Base-by-base conservation (phyloP, 371 early-diverging fungal genomes). In the Syncephalis fuscata region DNA sequence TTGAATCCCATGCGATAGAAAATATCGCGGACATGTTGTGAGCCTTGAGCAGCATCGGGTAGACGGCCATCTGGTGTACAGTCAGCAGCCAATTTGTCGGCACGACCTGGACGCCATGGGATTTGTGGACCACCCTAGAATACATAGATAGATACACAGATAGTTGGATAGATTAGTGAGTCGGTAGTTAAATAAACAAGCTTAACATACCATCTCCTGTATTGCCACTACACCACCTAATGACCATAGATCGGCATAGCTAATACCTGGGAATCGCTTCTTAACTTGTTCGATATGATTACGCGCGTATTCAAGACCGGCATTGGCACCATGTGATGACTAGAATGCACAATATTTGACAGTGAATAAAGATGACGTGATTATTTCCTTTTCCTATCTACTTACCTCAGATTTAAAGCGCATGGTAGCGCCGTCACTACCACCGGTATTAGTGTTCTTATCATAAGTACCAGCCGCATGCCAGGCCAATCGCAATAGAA, bases 1-100 rank as follows among this genome's bases (percentile, higher is more conserved):
- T 85, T 76, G 66, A 94, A 88, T 38, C 89, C 88, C 94, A 93
- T 93, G 49, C 90, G 76, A 70, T 88, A 80, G 63, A 93, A 95
- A 54, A 88, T 63, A 48, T 80, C 73, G 32, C 89, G 78, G 42
- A 80, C 65, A 64, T 87, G 87, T 40, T 70, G 58, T 50, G 76
- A 63, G 45, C 76, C 85, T 60, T 84, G 64, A 25, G 76, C 48
- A 36, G 86, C 95, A 56, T 92, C 92, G 51, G 93, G 93, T 23
- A 92, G 78, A 54, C 92, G 82, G 38, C 92, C 96, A 61, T 92
- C 83, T 19, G 92, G 92, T 4, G 89, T 75, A 61, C 70, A 73
- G 14, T 63, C 46, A 21, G 48, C 24, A 39, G 56, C 71, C 24
- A 62, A 25, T 39, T 58, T 55, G 65, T 89, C 86, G 48, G 57